Evolutionary conservation across 192 early-diverging fungal species (phyloP).

Genomic region (Podochytrium sp.): DNA sequence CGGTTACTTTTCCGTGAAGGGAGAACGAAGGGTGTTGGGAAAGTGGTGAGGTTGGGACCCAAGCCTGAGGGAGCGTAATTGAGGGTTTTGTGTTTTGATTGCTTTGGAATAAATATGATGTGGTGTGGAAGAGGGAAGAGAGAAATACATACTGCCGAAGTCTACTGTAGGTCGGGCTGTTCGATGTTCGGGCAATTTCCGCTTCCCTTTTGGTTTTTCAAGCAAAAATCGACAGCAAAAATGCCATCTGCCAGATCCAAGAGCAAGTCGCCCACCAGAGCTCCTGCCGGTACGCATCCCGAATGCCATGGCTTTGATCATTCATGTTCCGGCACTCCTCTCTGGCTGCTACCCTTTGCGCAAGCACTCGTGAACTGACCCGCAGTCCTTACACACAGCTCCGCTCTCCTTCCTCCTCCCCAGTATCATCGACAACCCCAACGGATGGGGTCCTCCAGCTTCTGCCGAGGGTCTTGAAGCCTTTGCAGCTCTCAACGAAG

Average conservation of each 20-base stretch:
- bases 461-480: slow-evolving; percentile 7
- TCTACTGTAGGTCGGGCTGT: no score
- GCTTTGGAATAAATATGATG: no score
- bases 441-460: slow-evolving; percentile 84
- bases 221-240: neutral
- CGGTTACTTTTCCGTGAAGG: slow-evolving; percentile 61
- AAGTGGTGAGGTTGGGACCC: slow-evolving; percentile 57
- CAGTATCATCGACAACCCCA: slow-evolving; percentile 75
- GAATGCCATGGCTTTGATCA: no score
- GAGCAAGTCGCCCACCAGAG: neutral
- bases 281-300: neutral
- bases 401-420: slow-evolving; percentile 73
- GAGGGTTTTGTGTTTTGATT: neutral
- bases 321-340: no score
- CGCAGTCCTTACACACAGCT: neutral
- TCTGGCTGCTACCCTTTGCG: no score
- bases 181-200: no score
- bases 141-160: no score
- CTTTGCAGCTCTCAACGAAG: slow-evolving; percentile 65
- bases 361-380: neutral
- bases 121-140: no score
- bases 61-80: neutral
- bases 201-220: no score
- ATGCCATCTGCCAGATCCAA: neutral
- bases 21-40: slow-evolving; percentile 88